Evolutionary conservation across 1,139 yeast genomes (phyloP).

Genomic region (Arxiozyma slooffiae): DNA sequence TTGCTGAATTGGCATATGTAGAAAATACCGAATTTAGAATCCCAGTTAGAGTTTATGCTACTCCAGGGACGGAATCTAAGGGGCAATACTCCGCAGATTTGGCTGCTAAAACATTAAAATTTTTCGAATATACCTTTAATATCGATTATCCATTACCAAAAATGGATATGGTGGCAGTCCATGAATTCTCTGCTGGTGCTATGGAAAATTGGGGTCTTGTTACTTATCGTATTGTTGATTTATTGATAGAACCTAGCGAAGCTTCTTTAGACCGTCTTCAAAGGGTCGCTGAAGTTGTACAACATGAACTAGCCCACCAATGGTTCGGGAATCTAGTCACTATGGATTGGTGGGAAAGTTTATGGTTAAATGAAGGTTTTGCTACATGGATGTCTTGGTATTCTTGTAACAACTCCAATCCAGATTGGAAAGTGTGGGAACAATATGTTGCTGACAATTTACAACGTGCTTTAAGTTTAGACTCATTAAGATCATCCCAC

Average conservation of each 20-base stretch:
- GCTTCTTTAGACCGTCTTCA: conserved; percentile 31
- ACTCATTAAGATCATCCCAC: conserved; percentile 63
- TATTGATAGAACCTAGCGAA: conserved; percentile 50
- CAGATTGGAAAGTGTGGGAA: conserved; percentile 64
- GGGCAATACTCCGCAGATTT: conserved; percentile 58
- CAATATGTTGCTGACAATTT: conserved; percentile 46
- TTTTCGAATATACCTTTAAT: conserved; percentile 55
- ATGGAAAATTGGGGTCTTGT: conserved; percentile 78
- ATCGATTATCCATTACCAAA: conserved; percentile 65
- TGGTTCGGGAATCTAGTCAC: conserved; percentile 81
- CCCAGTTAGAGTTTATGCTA: conserved; percentile 65
- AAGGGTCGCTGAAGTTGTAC: conserved; percentile 69
- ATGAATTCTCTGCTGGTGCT: conserved; percentile 68
- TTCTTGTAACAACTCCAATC: conserved; percentile 36
- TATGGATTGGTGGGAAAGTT: conserved; percentile 81
- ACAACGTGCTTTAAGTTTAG: conserved; percentile 53
- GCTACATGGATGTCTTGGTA: conserved; percentile 71
- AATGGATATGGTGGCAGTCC: conserved; percentile 65
- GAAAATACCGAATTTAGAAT: conserved; percentile 37
- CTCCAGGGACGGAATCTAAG: conserved; percentile 54
- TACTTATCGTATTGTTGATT: conserved; percentile 62
- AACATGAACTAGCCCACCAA: conserved; percentile 76
- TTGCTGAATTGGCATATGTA: conserved; percentile 65
- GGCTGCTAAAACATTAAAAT: conserved; percentile 58
- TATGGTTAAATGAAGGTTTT: conserved; percentile 77